Conservation (phyloP, 192 early-diverging fungal genomes). For the Coemansia javaensis region DNA sequence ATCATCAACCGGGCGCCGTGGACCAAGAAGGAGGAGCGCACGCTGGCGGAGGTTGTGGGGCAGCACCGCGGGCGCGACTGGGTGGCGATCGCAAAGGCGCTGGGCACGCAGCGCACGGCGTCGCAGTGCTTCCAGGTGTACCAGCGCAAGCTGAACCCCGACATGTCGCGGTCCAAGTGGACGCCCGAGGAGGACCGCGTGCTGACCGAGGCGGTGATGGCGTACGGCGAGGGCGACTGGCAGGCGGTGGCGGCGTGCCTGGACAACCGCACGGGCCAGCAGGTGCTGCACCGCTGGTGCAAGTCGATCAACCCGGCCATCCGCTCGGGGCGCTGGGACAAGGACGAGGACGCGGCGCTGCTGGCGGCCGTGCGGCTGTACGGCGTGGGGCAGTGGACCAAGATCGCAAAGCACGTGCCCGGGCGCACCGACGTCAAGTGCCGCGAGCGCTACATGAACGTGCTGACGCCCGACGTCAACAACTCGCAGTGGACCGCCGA, state of each 20-base stretch:
- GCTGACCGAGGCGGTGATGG: conserved; percentile 58
- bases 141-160: conserved; percentile 50
- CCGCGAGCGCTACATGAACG: conserved; percentile 72
- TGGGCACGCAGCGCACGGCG: conserved; percentile 64
- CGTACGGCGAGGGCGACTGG: conserved; percentile 70
- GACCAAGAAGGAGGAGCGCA: conserved; percentile 54
- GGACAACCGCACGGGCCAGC: conserved; percentile 63
- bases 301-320: conserved; percentile 67
- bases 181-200: conserved; percentile 63
- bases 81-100: conserved; percentile 59
- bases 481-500: conserved; percentile 53
- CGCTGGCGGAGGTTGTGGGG: conserved; percentile 47
- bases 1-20: conserved; percentile 68
- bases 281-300: conserved; percentile 69
- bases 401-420: conserved; percentile 62
- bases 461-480: conserved; percentile 56
- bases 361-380: conserved; percentile 60
- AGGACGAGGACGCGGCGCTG: conserved; percentile 66
- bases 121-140: conserved; percentile 71
- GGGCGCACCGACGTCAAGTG: conserved; percentile 76
- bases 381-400: conserved; percentile 66
- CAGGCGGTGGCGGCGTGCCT: conserved; percentile 61
- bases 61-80: conserved; percentile 55
- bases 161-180: conserved; percentile 55
- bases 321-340: conserved; percentile 58